A percentile compares a stretch with the other conserved stretches of the same genome.
These are phyloP conservation scores for Penicillium longicatenatum DNA, from an alignment of 495 filamentous ascomycete species.

Conservation along the genomic window DNA sequence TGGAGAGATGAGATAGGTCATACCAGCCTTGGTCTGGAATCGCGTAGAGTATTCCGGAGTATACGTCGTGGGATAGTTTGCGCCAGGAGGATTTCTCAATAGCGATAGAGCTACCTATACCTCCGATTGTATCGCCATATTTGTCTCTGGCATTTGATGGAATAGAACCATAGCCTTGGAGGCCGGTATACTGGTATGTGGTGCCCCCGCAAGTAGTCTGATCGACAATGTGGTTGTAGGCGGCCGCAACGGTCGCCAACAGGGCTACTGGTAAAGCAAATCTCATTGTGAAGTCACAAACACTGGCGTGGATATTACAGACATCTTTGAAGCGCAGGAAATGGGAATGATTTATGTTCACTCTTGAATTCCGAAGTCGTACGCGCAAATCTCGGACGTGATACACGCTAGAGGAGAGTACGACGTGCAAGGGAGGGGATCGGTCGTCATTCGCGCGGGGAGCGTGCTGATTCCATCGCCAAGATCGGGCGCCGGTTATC, in stretches of 20 bases:
- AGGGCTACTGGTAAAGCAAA: slow-evolving; percentile 19
- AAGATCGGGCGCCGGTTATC: slow-evolving; percentile 10
- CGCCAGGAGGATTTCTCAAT: slow-evolving; percentile 65
- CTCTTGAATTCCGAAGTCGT: background rate
- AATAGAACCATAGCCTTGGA: slow-evolving; percentile 72
- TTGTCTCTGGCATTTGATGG: slow-evolving; percentile 63
- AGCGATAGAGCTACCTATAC: slow-evolving; percentile 68
- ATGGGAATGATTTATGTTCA: background rate
- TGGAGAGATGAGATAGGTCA: slow-evolving; percentile 5
- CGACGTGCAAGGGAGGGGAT: background rate
- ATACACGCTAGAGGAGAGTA: too few relatives aligned
- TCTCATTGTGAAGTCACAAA: slow-evolving; percentile 21
- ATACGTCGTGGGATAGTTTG: slow-evolving; percentile 53
- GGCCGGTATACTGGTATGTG: slow-evolving; percentile 64
- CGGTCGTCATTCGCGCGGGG: background rate
- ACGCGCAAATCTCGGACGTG: too few relatives aligned
- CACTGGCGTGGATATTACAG: background rate
- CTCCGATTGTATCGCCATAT: slow-evolving; percentile 72
- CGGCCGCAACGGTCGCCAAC: slow-evolving; percentile 19
- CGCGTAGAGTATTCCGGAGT: slow-evolving; percentile 64
- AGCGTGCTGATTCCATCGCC: background rate
- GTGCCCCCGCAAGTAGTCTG: slow-evolving; percentile 64
- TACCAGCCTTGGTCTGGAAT: slow-evolving; percentile 77
- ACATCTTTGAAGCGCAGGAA: background rate
- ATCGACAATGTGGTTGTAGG: slow-evolving; percentile 39